These are phyloP conservation scores for Lathyrus oleraceus DNA, from an alignment of 306 rosid species.

Conservation along the genomic window DNA sequence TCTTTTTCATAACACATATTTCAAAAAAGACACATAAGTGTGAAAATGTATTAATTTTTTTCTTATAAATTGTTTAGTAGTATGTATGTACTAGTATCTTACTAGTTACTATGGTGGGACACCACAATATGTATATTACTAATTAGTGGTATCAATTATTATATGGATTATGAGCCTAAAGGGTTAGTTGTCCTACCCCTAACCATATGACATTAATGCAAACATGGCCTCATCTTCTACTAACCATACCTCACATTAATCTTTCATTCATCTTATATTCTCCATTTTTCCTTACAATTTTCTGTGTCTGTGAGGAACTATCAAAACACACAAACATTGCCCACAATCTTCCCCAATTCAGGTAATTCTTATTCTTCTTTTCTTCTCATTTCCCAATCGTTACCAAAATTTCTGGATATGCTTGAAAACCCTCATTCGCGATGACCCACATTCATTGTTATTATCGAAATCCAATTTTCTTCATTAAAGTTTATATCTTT, in stretches of 20 bases:
- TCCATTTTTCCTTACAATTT: not conserved
- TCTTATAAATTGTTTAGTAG: too few species aligned
- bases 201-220: conserved; percentile 55
- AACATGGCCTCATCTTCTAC: conserved; percentile 34
- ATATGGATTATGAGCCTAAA: conserved; percentile 28
- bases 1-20: too few species aligned
- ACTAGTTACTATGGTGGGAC: too few species aligned
- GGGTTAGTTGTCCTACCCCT: conserved; percentile 75
- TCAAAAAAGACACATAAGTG: too few species aligned
- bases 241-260: conserved; percentile 30
- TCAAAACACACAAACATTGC: not conserved
- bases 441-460: conserved; percentile 16
- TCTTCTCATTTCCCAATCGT: not conserved
- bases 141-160: too few species aligned
- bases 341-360: conserved; percentile 10
- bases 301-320: not conserved
- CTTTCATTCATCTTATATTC: not conserved
- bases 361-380: conserved; percentile 9
- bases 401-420: not conserved
- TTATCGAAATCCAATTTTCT: conserved; percentile 21
- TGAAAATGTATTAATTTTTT: too few species aligned
- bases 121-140: too few species aligned
- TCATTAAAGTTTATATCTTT: conserved; percentile 17
- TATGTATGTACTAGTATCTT: too few species aligned
- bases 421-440: not conserved